A percentile compares a stretch with the other conserved stretches of the same genome.
These are phyloP conservation scores for Brettanomyces nanus DNA, from an alignment of 805 yeast genomes.

Conservation along the genomic window DNA sequence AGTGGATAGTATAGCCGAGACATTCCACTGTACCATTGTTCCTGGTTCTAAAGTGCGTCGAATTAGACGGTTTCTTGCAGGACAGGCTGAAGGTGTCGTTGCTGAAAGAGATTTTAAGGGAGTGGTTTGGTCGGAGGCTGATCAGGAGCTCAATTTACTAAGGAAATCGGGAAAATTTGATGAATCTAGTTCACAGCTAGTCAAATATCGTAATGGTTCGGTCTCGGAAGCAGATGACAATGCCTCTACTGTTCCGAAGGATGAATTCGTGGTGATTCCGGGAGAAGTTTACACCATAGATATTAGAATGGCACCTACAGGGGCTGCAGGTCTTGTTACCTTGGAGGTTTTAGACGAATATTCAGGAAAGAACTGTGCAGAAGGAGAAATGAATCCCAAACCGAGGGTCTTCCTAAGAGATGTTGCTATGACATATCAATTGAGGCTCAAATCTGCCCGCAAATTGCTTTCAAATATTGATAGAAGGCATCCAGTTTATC, in stretches of 20 bases:
- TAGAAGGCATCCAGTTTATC: constrained; percentile 73
- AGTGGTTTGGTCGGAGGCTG: constrained; percentile 78
- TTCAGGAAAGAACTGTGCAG: constrained; percentile 53
- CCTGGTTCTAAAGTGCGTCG: constrained; percentile 93
- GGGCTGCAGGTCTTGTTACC: constrained; percentile 50
- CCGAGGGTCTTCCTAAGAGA: constrained; percentile 79
- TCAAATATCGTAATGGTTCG: constrained; percentile 29
- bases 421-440: constrained; percentile 69
- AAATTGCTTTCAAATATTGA: constrained; percentile 64
- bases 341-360: constrained; percentile 57
- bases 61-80: constrained; percentile 87
- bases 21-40: constrained; percentile 75
- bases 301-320: constrained; percentile 65
- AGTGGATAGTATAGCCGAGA: constrained; percentile 81
- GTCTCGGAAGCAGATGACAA: constrained; percentile 32
- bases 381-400: constrained; percentile 43
- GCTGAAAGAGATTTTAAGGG: constrained; percentile 92
- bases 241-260: constrained; percentile 54
- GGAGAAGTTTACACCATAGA: constrained; percentile 89
- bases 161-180: constrained; percentile 29
- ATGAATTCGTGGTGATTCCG: constrained; percentile 60
- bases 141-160: constrained; percentile 59
- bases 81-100: constrained; percentile 88
- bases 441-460: constrained; percentile 71
- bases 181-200: constrained; percentile 29